These are phyloP conservation scores for Ophiorrhiza pumila DNA, from an alignment of 257 asterid genomes.

Conservation along the genomic window DNA sequence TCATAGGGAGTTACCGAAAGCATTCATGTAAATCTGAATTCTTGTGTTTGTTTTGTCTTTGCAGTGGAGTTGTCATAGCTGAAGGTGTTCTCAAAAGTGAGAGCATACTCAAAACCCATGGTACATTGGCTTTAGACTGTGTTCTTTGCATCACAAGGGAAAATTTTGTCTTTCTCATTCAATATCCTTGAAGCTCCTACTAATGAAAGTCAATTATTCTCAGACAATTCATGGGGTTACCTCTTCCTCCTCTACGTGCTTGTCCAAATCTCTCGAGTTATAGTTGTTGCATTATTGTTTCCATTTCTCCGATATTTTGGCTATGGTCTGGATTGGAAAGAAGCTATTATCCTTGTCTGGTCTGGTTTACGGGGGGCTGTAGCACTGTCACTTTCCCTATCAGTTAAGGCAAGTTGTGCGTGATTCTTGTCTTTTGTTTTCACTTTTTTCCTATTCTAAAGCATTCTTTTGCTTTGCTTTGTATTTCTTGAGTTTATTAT, in stretches of 20 bases:
- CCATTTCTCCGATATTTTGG: conserved; percentile 84
- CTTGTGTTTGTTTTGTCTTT: conserved; percentile 26
- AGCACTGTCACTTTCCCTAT: conserved; percentile 76
- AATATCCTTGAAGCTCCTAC: not conserved
- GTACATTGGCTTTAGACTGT: conserved; percentile 34
- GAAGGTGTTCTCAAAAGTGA: conserved; percentile 63
- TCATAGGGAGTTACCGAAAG: not conserved
- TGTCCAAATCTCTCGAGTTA: conserved; percentile 69
- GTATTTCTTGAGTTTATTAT: not conserved
- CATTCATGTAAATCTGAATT: conserved; percentile 1
- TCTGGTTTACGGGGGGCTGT: conserved; percentile 97
- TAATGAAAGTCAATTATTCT: conserved; percentile 23
- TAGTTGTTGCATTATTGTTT: conserved; percentile 67
- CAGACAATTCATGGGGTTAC: conserved; percentile 92
- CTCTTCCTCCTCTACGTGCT: conserved; percentile 71
- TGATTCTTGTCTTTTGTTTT: not conserved
- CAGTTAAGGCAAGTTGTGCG: conserved; percentile 63
- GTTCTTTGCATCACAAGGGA: not conserved
- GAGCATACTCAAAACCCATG: conserved; percentile 55
- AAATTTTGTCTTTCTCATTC: not conserved
- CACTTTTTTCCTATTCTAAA: not conserved
- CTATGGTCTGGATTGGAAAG: conserved; percentile 92
- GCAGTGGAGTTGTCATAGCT: conserved; percentile 96
- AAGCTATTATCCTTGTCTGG: conserved; percentile 85
- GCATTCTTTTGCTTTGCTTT: not conserved